Percentiles rank a stretch among this genome's conserved stretches.
phyloP scores from a whole-genome alignment of 371 early-diverging fungal species.

The Mucor indicus region DNA sequence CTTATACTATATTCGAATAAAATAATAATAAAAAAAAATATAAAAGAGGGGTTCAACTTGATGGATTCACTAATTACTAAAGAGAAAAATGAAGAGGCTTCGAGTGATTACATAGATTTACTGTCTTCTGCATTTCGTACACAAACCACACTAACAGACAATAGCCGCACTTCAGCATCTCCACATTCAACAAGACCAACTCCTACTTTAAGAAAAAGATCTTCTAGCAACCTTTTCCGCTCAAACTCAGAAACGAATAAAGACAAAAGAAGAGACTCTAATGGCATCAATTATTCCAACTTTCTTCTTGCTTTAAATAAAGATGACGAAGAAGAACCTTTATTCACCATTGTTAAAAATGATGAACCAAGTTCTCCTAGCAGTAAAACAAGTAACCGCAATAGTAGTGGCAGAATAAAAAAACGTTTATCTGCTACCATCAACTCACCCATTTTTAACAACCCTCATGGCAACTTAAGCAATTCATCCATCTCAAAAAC shows the following conservation, averaged over 20 bases:
- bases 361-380: neutral
- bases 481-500: neutral
- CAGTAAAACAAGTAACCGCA: neutral
- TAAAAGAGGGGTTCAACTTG: too few species aligned
- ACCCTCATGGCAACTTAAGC: slow-evolving; percentile 3
- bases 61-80: too few species aligned
- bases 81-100: too few species aligned
- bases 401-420: slow-evolving; percentile 5
- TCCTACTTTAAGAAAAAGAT: slow-evolving; percentile 3
- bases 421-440: slow-evolving; percentile 8
- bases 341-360: neutral
- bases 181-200: neutral
- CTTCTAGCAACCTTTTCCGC: slow-evolving; percentile 7
- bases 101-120: too few species aligned
- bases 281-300: slow-evolving; percentile 3
- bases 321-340: neutral
- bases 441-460: neutral
- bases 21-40: too few species aligned
- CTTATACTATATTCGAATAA: too few species aligned
- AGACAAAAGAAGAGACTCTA: slow-evolving; percentile 6
- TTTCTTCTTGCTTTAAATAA: neutral
- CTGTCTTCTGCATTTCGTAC: neutral
- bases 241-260: neutral
- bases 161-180: neutral
- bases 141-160: neutral